A percentile compares a stretch with the other conserved stretches of the same genome.
These are phyloP conservation scores for Salvia splendens DNA, from an alignment of 257 asterid species.

Conservation along the genomic window DNA sequence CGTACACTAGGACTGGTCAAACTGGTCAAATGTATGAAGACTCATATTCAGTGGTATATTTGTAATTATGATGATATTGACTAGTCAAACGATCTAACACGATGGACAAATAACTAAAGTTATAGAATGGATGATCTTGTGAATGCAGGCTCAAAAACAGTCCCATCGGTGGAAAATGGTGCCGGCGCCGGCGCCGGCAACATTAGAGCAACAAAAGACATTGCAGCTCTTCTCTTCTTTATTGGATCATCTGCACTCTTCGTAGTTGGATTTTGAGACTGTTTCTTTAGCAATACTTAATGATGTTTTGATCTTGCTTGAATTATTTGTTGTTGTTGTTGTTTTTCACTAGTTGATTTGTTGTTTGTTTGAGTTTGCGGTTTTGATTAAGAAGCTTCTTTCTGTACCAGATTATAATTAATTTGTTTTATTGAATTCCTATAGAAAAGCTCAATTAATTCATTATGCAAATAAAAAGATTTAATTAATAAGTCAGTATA, in stretches of 20 bases:
- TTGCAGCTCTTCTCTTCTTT: conserved; percentile 34
- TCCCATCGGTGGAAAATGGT: conserved; percentile 30
- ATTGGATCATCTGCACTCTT: conserved; percentile 34
- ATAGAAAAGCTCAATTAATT: no score
- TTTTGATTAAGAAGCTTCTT: conserved; percentile 9
- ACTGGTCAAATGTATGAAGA: not conserved
- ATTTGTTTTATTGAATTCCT: not conserved
- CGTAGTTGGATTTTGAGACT: conserved; percentile 31
- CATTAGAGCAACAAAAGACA: conserved; percentile 24
- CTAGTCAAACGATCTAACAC: no score
- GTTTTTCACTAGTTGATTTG: not conserved
- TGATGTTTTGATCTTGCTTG: not conserved
- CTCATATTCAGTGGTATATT: not conserved
- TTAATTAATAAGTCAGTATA: no score
- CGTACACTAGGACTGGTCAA: no score
- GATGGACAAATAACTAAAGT: not conserved
- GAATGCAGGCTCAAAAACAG: conserved; percentile 46
- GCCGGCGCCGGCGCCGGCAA: conserved; percentile 34
- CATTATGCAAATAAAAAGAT: no score
- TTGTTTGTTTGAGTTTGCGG: conserved; percentile 2
- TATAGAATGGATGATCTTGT: not conserved
- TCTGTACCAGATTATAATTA: conserved; percentile 14
- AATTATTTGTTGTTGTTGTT: not conserved
- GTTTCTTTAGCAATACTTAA: not conserved
- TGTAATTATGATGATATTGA: not conserved